These are phyloP conservation scores for Bombardia bombarda DNA, from an alignment of 495 filamentous ascomycete species.

Conservation along the genomic window DNA sequence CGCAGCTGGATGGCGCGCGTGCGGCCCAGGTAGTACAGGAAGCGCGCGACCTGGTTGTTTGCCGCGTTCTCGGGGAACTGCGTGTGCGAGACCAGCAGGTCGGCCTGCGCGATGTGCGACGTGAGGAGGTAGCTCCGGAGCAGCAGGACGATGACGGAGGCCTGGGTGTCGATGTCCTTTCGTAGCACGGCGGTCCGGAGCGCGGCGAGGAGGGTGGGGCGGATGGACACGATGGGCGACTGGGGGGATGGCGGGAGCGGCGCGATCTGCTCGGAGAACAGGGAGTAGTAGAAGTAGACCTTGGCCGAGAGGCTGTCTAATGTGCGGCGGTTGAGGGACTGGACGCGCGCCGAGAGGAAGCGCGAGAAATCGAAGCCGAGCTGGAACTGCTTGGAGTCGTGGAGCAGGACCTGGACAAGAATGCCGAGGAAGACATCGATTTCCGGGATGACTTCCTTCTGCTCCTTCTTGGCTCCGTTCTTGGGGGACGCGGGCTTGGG, in stretches of 20 bases:
- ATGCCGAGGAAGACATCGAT: conserved; percentile 88
- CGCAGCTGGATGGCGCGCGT: conserved; percentile 93
- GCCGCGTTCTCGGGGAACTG: conserved; percentile 87
- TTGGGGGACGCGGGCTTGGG: conserved; percentile 35
- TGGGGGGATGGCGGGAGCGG: conserved; percentile 81
- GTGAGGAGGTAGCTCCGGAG: conserved; percentile 95
- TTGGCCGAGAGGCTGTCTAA: conserved; percentile 89
- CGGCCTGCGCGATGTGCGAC: conserved; percentile 93
- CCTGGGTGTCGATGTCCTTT: conserved; percentile 93
- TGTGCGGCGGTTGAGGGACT: conserved; percentile 84
- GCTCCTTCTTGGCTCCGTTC: conserved; percentile 47
- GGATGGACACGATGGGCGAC: conserved; percentile 75
- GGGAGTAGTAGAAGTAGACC: conserved; percentile 94
- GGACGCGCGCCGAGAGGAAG: conserved; percentile 72
- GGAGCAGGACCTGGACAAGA: conserved; percentile 79
- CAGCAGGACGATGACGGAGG: conserved; percentile 86
- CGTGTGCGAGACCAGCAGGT: conserved; percentile 89
- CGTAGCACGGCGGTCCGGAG: conserved; percentile 88
- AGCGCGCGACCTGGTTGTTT: conserved; percentile 95
- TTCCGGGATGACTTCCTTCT: conserved; percentile 77
- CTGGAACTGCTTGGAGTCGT: conserved; percentile 72
- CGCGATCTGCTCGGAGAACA: conserved; percentile 84
- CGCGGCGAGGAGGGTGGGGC: conserved; percentile 77
- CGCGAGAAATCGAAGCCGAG: conserved; percentile 76
- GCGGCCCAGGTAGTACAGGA: conserved; percentile 91